These are phyloP conservation scores for Phytophthora vignae DNA, from an alignment of 352 stramenopile genomes.

Conservation along the genomic window DNA sequence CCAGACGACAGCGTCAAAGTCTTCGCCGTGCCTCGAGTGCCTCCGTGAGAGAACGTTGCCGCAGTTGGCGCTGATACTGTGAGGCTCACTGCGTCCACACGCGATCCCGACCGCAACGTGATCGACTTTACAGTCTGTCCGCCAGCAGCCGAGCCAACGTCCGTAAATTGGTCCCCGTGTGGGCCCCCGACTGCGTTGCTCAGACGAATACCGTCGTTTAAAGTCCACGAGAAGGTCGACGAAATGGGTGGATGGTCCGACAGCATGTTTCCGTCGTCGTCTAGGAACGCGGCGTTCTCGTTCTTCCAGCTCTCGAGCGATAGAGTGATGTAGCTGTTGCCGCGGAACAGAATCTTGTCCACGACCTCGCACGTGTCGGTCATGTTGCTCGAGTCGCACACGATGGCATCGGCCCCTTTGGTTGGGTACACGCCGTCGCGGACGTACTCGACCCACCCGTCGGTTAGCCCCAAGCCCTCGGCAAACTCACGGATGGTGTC, in stretches of 20 bases:
- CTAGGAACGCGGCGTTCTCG: constrained; percentile 52
- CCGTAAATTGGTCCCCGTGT: constrained; percentile 51
- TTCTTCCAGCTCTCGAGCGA: constrained; percentile 47
- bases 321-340: constrained; percentile 55
- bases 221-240: constrained; percentile 47
- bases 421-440: constrained; percentile 45
- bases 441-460: constrained; percentile 53
- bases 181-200: constrained; percentile 50
- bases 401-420: constrained; percentile 44
- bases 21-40: constrained; percentile 39
- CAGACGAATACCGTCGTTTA: constrained; percentile 42
- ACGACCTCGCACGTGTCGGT: constrained; percentile 57
- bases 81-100: constrained; percentile 55
- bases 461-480: constrained; percentile 39
- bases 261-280: constrained; percentile 41
- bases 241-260: constrained; percentile 59
- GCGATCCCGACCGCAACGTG: constrained; percentile 37
- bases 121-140: constrained; percentile 42
- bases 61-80: constrained; percentile 31
- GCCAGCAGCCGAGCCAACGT: constrained; percentile 32
- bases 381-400: constrained; percentile 42
- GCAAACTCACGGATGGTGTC: constrained; percentile 50
- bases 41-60: constrained; percentile 45
- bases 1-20: constrained; percentile 46
- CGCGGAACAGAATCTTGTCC: constrained; percentile 64